A percentile compares a stretch with the other conserved stretches of the same genome.
phyloP scores from a whole-genome alignment of 768 basidiomycete species.

The Tephrocybe sp. region DNA sequence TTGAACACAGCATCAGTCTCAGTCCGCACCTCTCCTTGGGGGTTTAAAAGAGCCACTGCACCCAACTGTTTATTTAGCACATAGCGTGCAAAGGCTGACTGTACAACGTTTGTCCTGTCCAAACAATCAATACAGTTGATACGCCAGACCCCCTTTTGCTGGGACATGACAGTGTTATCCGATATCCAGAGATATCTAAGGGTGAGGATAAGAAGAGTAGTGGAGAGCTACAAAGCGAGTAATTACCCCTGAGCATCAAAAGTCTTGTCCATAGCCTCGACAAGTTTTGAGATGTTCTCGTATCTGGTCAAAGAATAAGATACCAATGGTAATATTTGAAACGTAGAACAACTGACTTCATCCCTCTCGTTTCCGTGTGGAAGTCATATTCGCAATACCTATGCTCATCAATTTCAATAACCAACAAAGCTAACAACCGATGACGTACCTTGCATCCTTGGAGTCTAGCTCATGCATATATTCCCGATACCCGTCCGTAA shows the following conservation, averaged over 20 bases:
- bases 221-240: constrained; percentile 3
- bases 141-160: constrained; percentile 85
- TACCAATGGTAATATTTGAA: background rate
- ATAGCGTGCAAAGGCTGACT: constrained; percentile 92
- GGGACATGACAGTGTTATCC: constrained; percentile 64
- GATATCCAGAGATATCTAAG: constrained; percentile 82
- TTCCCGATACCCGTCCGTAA: constrained; percentile 79
- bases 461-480: constrained; percentile 57
- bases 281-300: constrained; percentile 85
- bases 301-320: constrained; percentile 49
- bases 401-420: background rate
- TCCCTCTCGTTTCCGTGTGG: constrained; percentile 89
- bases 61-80: constrained; percentile 75
- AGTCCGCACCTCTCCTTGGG: constrained; percentile 49
- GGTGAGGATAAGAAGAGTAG: constrained; percentile 6
- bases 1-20: constrained; percentile 79
- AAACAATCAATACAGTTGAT: constrained; percentile 96
- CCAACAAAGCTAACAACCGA: background rate
- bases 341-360: constrained; percentile 63
- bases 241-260: constrained; percentile 81
- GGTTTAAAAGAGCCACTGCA: constrained; percentile 65
- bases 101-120: constrained; percentile 91
- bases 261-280: constrained; percentile 63
- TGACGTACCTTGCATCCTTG: constrained; percentile 56
- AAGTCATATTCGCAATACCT: constrained; percentile 91